These are phyloP conservation scores for Diplosphaera chodatii DNA, from an alignment of 139 green algal species.

Conservation along the genomic window DNA sequence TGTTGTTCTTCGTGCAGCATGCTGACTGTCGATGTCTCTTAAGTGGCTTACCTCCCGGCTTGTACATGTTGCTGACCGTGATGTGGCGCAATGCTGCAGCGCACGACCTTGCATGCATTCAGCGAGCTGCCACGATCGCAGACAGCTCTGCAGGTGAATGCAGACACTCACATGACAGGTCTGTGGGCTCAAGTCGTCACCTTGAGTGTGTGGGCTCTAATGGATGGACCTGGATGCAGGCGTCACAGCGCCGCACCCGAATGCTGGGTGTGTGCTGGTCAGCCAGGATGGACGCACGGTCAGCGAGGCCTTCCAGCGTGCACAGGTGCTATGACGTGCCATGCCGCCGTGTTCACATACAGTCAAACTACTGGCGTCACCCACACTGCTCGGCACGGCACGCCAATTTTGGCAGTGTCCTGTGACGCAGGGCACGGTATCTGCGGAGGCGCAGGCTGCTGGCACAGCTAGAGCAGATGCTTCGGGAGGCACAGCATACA, in stretches of 20 bases:
- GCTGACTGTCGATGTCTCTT: too few relatives aligned
- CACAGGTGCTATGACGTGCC: slow-evolving; percentile 67
- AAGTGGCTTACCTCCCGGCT: too few relatives aligned
- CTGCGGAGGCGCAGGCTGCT: slow-evolving; percentile 58
- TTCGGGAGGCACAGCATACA: slow-evolving; percentile 69
- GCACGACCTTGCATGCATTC: slow-evolving; percentile 13
- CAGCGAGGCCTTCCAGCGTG: slow-evolving; percentile 45
- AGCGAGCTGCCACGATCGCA: slow-evolving; percentile 12
- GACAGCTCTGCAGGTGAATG: slow-evolving; percentile 20
- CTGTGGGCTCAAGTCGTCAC: too few relatives aligned
- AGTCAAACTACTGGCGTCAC: too few relatives aligned
- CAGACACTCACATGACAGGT: too few relatives aligned
- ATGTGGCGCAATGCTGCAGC: not conserved
- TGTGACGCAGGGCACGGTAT: slow-evolving; percentile 58
- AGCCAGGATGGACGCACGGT: slow-evolving; percentile 29
- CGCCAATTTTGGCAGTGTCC: too few relatives aligned
- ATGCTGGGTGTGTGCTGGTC: slow-evolving; percentile 70
- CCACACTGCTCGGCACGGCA: too few relatives aligned
- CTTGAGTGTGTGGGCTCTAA: too few relatives aligned
- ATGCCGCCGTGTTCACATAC: too few relatives aligned
- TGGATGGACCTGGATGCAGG: slow-evolving; percentile 11
- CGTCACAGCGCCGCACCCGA: slow-evolving; percentile 71
- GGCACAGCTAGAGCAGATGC: slow-evolving; percentile 24
- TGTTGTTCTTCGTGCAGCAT: too few relatives aligned
- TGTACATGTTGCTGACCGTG: too few relatives aligned